phyloP scores from a whole-genome alignment of 805 yeast species.

The Pichia eremophila region DNA sequence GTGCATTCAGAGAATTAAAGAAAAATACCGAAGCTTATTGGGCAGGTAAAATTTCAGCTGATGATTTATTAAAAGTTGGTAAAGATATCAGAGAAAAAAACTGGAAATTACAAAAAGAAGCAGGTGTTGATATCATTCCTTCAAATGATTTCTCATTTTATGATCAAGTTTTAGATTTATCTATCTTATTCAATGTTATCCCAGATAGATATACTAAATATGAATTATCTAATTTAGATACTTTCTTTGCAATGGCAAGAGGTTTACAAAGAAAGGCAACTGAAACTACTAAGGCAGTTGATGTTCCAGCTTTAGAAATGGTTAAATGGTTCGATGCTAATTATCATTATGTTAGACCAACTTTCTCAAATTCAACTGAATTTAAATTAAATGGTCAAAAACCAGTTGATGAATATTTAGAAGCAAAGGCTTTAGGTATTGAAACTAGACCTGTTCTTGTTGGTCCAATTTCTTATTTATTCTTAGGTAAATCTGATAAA shows the following conservation, averaged over 20 bases:
- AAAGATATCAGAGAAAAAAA: slow-evolving; percentile 90
- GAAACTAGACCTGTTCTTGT: slow-evolving; percentile 95
- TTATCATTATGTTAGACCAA: slow-evolving; percentile 99
- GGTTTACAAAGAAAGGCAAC: slow-evolving; percentile 97
- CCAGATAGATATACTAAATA: slow-evolving; percentile 96
- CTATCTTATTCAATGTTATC: slow-evolving; percentile 86
- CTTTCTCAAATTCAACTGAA: slow-evolving; percentile 88
- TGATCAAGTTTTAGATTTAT: slow-evolving; percentile 92
- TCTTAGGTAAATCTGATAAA: slow-evolving; percentile 97
- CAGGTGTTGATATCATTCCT: slow-evolving; percentile 95
- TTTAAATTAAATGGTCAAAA: slow-evolving; percentile 94
- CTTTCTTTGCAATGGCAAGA: slow-evolving; percentile 98
- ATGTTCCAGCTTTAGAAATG: slow-evolving; percentile 98
- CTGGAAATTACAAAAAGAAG: slow-evolving; percentile 96
- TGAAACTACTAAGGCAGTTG: slow-evolving; percentile 79
- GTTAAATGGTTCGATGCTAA: slow-evolving; percentile 99
- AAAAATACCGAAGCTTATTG: slow-evolving; percentile 99
- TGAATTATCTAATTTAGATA: slow-evolving; percentile 82
- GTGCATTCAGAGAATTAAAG: slow-evolving; percentile 98
- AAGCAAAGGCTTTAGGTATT: slow-evolving; percentile 93
- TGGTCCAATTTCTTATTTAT: slow-evolving; percentile 94
- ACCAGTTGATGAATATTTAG: slow-evolving; percentile 95
- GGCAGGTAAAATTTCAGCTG: slow-evolving; percentile 85
- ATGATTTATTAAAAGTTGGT: slow-evolving; percentile 84
- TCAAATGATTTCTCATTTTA: slow-evolving; percentile 97